Conservation (phyloP, 2,329 filamentous ascomycete species). For the Blastomyces gilchristii region DNA sequence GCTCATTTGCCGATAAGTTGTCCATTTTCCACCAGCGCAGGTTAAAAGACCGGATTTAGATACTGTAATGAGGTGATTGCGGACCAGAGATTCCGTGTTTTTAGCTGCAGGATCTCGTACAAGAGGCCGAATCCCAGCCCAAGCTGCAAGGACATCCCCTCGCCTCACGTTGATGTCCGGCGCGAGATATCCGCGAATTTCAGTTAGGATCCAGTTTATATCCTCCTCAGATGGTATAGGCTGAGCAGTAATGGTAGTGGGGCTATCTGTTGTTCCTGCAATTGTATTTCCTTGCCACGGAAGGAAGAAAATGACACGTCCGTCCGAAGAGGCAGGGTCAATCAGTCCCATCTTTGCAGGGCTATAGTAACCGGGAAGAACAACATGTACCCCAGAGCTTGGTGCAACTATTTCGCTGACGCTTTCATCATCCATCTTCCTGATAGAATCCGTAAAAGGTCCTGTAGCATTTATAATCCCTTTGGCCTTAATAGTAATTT, state of each 20-base stretch:
- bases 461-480: slow-evolving; percentile 83
- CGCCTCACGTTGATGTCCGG: slow-evolving; percentile 77
- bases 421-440: slow-evolving; percentile 67
- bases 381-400: slow-evolving; percentile 74
- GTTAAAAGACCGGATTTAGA: slow-evolving; percentile 73
- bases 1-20: slow-evolving; percentile 86
- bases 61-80: slow-evolving; percentile 72
- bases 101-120: slow-evolving; percentile 77
- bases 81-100: slow-evolving; percentile 78
- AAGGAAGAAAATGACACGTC: slow-evolving; percentile 84
- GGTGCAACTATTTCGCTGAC: slow-evolving; percentile 73
- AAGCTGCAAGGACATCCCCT: slow-evolving; percentile 79
- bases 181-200: slow-evolving; percentile 71
- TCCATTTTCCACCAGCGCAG: slow-evolving; percentile 85
- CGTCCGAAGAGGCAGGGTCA: slow-evolving; percentile 76
- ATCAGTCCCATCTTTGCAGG: slow-evolving; percentile 79
- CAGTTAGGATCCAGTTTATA: slow-evolving; percentile 77
- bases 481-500: slow-evolving; percentile 64
- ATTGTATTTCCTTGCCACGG: slow-evolving; percentile 92
- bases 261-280: slow-evolving; percentile 75
- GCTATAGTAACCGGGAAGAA: slow-evolving; percentile 78
- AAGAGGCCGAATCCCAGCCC: slow-evolving; percentile 78
- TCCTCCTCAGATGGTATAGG: slow-evolving; percentile 72
- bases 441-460: slow-evolving; percentile 75
- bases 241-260: slow-evolving; percentile 60